These are phyloP conservation scores for Fusarium sp. DNA, from an alignment of 2,329 filamentous ascomycete species.

Conservation along the genomic window DNA sequence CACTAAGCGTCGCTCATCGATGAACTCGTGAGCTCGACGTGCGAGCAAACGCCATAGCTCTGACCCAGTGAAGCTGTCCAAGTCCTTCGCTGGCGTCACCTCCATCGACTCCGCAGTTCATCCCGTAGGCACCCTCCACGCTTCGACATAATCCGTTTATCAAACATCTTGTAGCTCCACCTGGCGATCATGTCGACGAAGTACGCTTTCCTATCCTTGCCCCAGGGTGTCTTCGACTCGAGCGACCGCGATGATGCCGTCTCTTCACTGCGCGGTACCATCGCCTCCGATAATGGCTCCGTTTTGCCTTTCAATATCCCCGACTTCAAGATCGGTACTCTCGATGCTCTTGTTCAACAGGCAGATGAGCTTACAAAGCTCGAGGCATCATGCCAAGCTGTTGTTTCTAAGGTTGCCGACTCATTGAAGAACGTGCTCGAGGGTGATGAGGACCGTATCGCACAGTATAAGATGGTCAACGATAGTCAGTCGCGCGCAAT, in stretches of 20 bases:
- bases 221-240: constrained; percentile 86
- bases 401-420: constrained; percentile 90
- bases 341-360: constrained; percentile 95
- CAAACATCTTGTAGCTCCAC: constrained; percentile 5
- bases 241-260: constrained; percentile 86
- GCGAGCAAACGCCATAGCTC: constrained; percentile 17
- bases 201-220: constrained; percentile 92
- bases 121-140: constrained; percentile 17
- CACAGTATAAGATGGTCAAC: constrained; percentile 92
- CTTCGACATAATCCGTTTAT: constrained; percentile 18
- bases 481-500: constrained; percentile 74
- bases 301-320: constrained; percentile 86
- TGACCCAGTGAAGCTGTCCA: constrained; percentile 22
- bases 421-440: constrained; percentile 86
- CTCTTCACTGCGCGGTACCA: constrained; percentile 77
- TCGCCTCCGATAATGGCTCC: constrained; percentile 80
- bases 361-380: constrained; percentile 95
- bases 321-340: constrained; percentile 96
- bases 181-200: constrained; percentile 64
- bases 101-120: constrained; percentile 27
- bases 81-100: constrained; percentile 23
- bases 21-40: constrained; percentile 18
- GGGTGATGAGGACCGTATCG: constrained; percentile 84
- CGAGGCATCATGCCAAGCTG: constrained; percentile 80
- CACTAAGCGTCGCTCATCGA: constrained; percentile 13